Evolutionary conservation across 2,329 filamentous ascomycete genomes (phyloP).

Genomic region (Albophoma yamanashiensis): DNA sequence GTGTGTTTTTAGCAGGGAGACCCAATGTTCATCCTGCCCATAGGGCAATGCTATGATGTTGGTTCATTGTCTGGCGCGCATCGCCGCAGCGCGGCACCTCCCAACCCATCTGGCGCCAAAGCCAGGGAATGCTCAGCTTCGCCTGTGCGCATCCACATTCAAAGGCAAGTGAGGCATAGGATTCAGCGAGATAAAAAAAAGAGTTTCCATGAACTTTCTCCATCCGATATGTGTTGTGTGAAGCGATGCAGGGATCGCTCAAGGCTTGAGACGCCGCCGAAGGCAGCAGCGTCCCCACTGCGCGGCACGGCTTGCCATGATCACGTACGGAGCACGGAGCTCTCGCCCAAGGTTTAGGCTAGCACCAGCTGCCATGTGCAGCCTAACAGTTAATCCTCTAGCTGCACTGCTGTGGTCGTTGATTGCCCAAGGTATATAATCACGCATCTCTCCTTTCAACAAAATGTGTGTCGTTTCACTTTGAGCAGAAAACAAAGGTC

Average conservation of each 20-base stretch:
- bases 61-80: too few species aligned
- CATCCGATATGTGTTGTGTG: neutral
- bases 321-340: too few species aligned
- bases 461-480: neutral
- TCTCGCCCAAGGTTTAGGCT: neutral
- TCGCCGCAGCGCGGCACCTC: too few species aligned
- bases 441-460: neutral
- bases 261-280: neutral
- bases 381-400: neutral
- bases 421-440: neutral
- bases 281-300: neutral
- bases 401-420: neutral
- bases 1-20: too few species aligned
- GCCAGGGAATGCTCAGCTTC: too few species aligned
- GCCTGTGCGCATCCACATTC: too few species aligned
- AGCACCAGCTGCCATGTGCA: neutral
- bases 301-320: neutral
- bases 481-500: neutral
- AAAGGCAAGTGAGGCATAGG: too few species aligned
- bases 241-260: neutral
- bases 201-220: too few species aligned
- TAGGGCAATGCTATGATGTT: too few species aligned
- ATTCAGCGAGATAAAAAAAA: too few species aligned
- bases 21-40: too few species aligned
- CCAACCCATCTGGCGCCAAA: too few species aligned